phyloP scores from a whole-genome alignment of 257 asterid species.

The Scutellaria minor region DNA sequence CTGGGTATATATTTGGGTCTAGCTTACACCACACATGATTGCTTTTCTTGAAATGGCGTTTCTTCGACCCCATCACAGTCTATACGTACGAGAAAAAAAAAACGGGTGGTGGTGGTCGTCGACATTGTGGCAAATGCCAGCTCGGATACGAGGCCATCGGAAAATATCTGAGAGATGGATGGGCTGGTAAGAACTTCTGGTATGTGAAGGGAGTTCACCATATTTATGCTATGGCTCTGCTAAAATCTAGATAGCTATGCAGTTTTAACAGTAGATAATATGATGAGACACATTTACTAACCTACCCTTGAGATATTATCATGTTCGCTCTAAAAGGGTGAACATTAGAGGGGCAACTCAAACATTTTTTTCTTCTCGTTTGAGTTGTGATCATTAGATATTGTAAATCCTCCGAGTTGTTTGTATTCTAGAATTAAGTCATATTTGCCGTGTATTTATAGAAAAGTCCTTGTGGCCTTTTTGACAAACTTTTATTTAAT shows the following conservation, averaged over 20 bases:
- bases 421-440: conserved; percentile 31
- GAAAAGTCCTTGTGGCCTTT: background rate
- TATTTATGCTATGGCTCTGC: too few relatives aligned
- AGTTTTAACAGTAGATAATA: conserved; percentile 37
- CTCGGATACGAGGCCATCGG: background rate
- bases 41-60: background rate
- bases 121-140: background rate
- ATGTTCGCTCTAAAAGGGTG: conserved; percentile 31
- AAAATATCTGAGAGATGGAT: too few relatives aligned
- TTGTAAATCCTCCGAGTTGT: conserved; percentile 27
- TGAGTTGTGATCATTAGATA: conserved; percentile 40
- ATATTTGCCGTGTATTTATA: conserved; percentile 27
- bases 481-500: background rate
- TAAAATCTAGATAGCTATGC: background rate
- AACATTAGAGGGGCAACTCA: conserved; percentile 29
- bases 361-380: conserved; percentile 41
- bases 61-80: too few relatives aligned
- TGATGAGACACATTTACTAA: conserved; percentile 9
- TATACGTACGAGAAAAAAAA: background rate
- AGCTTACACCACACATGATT: conserved; percentile 26
- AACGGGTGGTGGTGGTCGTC: background rate
- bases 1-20: conserved; percentile 46
- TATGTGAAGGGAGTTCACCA: background rate
- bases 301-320: conserved; percentile 7
- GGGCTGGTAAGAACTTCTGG: background rate